Conservation (phyloP, 495 filamentous ascomycete species). For the Tuber indicum region DNA sequence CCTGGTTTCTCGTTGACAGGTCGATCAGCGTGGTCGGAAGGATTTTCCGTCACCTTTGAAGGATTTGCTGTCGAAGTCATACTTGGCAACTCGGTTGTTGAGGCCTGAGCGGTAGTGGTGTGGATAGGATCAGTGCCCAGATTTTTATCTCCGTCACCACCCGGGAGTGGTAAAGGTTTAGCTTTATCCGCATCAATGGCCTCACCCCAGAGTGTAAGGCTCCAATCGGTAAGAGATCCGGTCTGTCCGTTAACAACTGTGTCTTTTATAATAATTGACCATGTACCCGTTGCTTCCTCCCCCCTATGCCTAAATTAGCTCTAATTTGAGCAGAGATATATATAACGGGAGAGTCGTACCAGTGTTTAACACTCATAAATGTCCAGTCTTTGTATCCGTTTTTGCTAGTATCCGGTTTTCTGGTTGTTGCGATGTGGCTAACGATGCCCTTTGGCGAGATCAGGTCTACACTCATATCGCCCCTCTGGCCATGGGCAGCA, state of each 20-base stretch:
- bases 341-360: slow-evolving; percentile 51
- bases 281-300: slow-evolving; percentile 76
- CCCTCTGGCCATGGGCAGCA: slow-evolving; percentile 72
- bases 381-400: slow-evolving; percentile 93
- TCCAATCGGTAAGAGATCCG: slow-evolving; percentile 85
- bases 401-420: slow-evolving; percentile 56
- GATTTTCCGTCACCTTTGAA: slow-evolving; percentile 44
- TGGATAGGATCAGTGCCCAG: slow-evolving; percentile 27
- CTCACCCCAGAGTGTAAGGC: slow-evolving; percentile 90
- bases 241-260: slow-evolving; percentile 65
- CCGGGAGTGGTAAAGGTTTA: slow-evolving; percentile 70
- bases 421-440: slow-evolving; percentile 72
- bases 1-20: slow-evolving; percentile 53
- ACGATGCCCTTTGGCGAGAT: slow-evolving; percentile 74
- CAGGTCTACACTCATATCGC: slow-evolving; percentile 88
- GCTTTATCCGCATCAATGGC: slow-evolving; percentile 65
- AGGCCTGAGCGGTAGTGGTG: slow-evolving; percentile 44
- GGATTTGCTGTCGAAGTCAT: slow-evolving; percentile 10
- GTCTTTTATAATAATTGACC: slow-evolving; percentile 89
- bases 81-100: slow-evolving; percentile 44
- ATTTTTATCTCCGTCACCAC: slow-evolving; percentile 48
- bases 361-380: slow-evolving; percentile 96
- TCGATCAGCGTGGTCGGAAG: slow-evolving; percentile 69
- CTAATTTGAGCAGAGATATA: slow-evolving; percentile 13
- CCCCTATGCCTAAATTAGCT: slow-evolving; percentile 55